Base-by-base conservation (phyloP, 345 rosid species). In the rapeseed (Brassica napus) region DNA sequence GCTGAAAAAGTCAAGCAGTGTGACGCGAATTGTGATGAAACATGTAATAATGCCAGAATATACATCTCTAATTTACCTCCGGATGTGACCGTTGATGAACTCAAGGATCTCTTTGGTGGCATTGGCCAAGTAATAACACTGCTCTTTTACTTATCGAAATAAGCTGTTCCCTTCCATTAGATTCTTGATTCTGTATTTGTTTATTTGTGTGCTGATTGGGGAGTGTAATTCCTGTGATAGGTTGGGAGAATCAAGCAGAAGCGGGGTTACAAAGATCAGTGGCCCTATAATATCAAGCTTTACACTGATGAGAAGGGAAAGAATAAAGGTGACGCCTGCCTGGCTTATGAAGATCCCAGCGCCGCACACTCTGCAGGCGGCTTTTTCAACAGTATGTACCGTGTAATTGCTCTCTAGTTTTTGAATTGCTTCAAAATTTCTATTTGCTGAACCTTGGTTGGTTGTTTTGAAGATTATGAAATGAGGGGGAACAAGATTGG, bases 331-430 rank as follows among this genome's bases (percentile, higher is more conserved):
- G 99, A 93, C 83, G 99, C 91, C 12, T 88, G 87, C 71, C 88
- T 95, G 77, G 77, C 98, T 26, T 96, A 96, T 82, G 97, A 96
- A 84, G 99, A 96, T 83, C 99, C 99, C 55, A 88, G 88, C 23
- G 97, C 97, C 78, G 97, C 98, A 37, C 97, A 96, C 79, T 86
- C 97, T 62, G 94, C 98, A n/a, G 94, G 98, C 42, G 88, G 90
- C 54, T 96, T 93, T 86, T 96, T 83, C 82, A 87, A 93, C 76
- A 84, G 98, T 96, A 87, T 15, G 83, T 39, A 47, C 55, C 61
- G 5, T 34, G 14, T 47, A 71, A 71, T 58, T 81, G 18, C 57
- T 66, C 61, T 15, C 34, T 37, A 8, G 49, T 31, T 39, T 60
- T 47, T 7, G 21, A 21, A n/a, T 54, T 34, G n/a, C 52, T 42